phyloP scores from a whole-genome alignment of 805 yeast genomes.

The Sugiyamaella marilandica region DNA sequence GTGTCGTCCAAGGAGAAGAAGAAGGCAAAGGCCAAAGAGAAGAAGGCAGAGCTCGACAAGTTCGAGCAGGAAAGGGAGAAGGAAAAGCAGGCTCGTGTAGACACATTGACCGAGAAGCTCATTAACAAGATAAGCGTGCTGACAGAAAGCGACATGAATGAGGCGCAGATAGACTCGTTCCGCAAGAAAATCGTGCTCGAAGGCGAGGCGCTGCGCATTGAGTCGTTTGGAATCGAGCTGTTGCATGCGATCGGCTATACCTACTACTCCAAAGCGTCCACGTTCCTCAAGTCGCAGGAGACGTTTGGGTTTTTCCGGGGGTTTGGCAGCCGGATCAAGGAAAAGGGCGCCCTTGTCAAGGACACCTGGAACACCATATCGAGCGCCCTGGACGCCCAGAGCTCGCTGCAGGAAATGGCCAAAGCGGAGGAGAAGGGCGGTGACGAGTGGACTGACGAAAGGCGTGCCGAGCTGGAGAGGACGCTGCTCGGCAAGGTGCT shows the following conservation, averaged over 20 bases:
- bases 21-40: slow-evolving; percentile 36
- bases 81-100: slow-evolving; percentile 62
- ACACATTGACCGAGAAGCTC: slow-evolving; percentile 56
- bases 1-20: slow-evolving; percentile 31
- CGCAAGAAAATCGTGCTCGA: slow-evolving; percentile 65
- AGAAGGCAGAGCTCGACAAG: slow-evolving; percentile 51
- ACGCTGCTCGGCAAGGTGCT: slow-evolving; percentile 81
- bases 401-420: slow-evolving; percentile 66
- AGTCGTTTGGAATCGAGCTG: slow-evolving; percentile 90
- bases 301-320: slow-evolving; percentile 79
- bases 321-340: slow-evolving; percentile 72
- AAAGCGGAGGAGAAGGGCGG: slow-evolving; percentile 63
- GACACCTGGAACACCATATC: slow-evolving; percentile 79
- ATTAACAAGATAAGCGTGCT: slow-evolving; percentile 48
- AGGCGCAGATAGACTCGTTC: slow-evolving; percentile 60
- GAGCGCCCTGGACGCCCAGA: slow-evolving; percentile 84
- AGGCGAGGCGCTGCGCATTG: slow-evolving; percentile 87
- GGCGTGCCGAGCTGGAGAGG: slow-evolving; percentile 74
- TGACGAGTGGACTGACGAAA: slow-evolving; percentile 49
- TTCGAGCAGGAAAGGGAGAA: slow-evolving; percentile 72
- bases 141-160: slow-evolving; percentile 59
- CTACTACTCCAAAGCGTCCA: slow-evolving; percentile 70
- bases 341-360: slow-evolving; percentile 76
- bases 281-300: slow-evolving; percentile 66
- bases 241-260: slow-evolving; percentile 73